A percentile compares a stretch with the other conserved stretches of the same genome.
These are phyloP conservation scores for Saccharomyces kudriavzevii DNA, from an alignment of 805 yeast genomes.

Conservation along the genomic window DNA sequence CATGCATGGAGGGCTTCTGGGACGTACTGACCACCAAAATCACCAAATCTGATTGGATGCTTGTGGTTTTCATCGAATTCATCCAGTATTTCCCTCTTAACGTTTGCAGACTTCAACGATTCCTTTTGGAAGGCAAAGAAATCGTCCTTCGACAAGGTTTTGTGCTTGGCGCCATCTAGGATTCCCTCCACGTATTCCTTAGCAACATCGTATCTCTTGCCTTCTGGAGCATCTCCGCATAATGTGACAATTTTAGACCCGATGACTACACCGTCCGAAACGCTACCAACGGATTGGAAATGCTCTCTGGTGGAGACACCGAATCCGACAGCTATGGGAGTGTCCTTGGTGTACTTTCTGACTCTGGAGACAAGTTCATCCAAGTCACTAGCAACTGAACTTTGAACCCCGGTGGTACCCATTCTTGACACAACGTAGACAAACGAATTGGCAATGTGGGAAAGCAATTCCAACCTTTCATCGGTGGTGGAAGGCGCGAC, in stretches of 20 bases:
- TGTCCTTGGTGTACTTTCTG: slow-evolving; percentile 62
- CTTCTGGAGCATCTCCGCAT: slow-evolving; percentile 55
- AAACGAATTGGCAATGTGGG: slow-evolving; percentile 87
- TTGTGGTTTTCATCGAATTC: slow-evolving; percentile 53
- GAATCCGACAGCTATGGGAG: slow-evolving; percentile 90
- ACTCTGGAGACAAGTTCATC: slow-evolving; percentile 66
- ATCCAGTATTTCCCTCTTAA: slow-evolving; percentile 16
- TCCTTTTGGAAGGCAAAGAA: slow-evolving; percentile 31
- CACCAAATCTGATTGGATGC: slow-evolving; percentile 78
- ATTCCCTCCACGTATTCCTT: slow-evolving; percentile 60
- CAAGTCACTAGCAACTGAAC: slow-evolving; percentile 55
- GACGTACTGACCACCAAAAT: slow-evolving; percentile 96
- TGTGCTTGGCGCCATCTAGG: slow-evolving; percentile 47
- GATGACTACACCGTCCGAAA: slow-evolving; percentile 93
- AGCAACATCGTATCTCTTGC: slow-evolving; percentile 54
- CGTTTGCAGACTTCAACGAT: slow-evolving; percentile 16
- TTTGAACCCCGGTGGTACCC: slow-evolving; percentile 92
- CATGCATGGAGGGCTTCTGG: slow-evolving; percentile 95
- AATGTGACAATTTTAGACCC: slow-evolving; percentile 78
- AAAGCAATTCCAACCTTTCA: slow-evolving; percentile 69
- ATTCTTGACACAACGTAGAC: slow-evolving; percentile 93
- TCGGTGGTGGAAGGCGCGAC: slow-evolving; percentile 97
- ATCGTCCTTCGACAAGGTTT: slow-evolving; percentile 28
- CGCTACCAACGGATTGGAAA: slow-evolving; percentile 64
- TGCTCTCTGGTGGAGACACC: slow-evolving; percentile 95